Evolutionary conservation across 2,329 filamentous ascomycete species (phyloP), one percentile per base, ranked within the genome.

Genomic region (Mycocentrospora acerina): DNA sequence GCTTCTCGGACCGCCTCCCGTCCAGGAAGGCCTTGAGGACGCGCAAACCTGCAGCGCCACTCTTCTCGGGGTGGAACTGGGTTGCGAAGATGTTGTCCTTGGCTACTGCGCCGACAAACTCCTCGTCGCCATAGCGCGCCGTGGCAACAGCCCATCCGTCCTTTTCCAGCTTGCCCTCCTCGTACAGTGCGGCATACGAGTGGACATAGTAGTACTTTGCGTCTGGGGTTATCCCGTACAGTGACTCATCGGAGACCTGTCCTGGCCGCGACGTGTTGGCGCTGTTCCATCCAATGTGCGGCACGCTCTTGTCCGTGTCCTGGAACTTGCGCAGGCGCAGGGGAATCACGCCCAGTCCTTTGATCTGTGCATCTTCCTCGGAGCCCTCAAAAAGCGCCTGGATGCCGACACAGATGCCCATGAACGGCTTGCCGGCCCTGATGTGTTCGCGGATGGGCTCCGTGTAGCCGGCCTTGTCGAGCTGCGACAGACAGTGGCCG

Each of bases 191-290:
- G 41, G 90, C 90, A 71, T 93, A 98, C 2, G 89, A 90, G 75
- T 98, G 93, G 40, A 98, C 91, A 64, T 98, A 98, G 73, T 98
- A 98, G 75, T 98, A 98, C 69, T 97, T 98, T 62, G 88, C 95
- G 36, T 78, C 77, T 1, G 88, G 83, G 18, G 80, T 75, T 37
- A 98, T 71, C 40, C 86, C 90, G 67, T 91, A 96, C 41, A 97
- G 79, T 53, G 75, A 79, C 47, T 79, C 70, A 13, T 70, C 62
- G 3, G 59, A 45, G 53, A 61, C 46, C 37, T 64, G 44, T 67
- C 72, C 44, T 57, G 71, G 51, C 44, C 68, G 56, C 46, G 69
- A 64, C 1, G 84, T 82, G 56, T 83, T 84, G 29, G 94, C 93
- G 54, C 84, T 90, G 70, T 98, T 98, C 93, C 93, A 98, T 38